Evolutionary conservation across 1,284 basidiomycete species (phyloP), one percentile per base, ranked within the genome.

Genomic region (Wallemia ichthyophaga): DNA sequence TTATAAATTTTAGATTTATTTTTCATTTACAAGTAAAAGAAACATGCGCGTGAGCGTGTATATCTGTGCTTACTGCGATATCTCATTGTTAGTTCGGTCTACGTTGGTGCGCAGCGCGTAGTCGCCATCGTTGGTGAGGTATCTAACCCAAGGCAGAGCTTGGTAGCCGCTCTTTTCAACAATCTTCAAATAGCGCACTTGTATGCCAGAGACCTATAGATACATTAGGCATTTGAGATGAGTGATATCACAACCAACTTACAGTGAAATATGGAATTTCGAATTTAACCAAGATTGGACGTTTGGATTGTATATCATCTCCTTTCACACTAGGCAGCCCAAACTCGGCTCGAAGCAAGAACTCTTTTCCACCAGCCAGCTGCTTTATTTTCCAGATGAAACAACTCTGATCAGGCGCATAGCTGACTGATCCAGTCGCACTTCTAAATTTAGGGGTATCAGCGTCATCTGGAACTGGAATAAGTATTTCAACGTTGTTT

Each of bases 361-460:
- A 94, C 68, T 95, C 89, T 58, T 85, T 78, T 33, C 84, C 86
- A 7, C 89, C 89, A 2, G 84, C 88, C 0, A 94, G 75, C 68
- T 89, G 85, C 70, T 95, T 95, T 71, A 95, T 92, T 72, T 92
- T 94, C 91, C 89, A 95, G 5, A 94, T 85, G 67, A 95, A 94
- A 2, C 86, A 85, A 23, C 84, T 85, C 70, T 94, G 94, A 69
- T 95, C 91, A 0, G 89, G 89, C 0, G 84, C 87, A 66, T 95
- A 95, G 63, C 89, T 85, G 2, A 94, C 89, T 24, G 79, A 83
- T 1, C 89, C 89, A 23, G 87, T 88, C 17, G 85, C 82, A 23
- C 86, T 82, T 65, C 89, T 75, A 73, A 98, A 98, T 68, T 92
- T 94, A 0, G 94, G 94, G 65, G 83, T 92, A 70, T 98, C 92